These are phyloP conservation scores for Globisporangium cylindrosporum DNA, from an alignment of 352 stramenopile species.

Conservation along the genomic window DNA sequence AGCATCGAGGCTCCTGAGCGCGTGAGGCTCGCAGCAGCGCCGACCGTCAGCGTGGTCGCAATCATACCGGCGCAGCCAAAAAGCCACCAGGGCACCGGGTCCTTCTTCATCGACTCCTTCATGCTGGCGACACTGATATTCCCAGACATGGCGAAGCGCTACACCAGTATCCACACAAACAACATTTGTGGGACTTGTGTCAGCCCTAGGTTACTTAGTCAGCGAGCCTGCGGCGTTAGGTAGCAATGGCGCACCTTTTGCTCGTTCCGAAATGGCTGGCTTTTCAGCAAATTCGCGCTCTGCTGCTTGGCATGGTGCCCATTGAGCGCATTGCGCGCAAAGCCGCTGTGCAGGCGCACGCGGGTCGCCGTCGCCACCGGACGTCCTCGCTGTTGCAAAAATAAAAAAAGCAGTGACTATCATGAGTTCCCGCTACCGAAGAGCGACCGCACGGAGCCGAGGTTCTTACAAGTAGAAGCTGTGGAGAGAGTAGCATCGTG, in stretches of 20 bases:
- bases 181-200: neutral
- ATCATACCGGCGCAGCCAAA: slow-evolving; percentile 90
- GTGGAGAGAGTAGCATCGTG: slow-evolving; percentile 4
- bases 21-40: slow-evolving; percentile 94
- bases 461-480: slow-evolving; percentile 4
- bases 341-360: slow-evolving; percentile 2
- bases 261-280: slow-evolving; percentile 8
- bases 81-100: slow-evolving; percentile 89
- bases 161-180: neutral
- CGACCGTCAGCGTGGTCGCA: slow-evolving; percentile 95
- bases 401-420: too few relatives aligned
- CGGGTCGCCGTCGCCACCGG: neutral
- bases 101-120: slow-evolving; percentile 33
- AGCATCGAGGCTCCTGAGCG: slow-evolving; percentile 93
- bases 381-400: slow-evolving; percentile 7
- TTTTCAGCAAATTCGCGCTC: neutral
- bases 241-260: slow-evolving; percentile 2
- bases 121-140: slow-evolving; percentile 12
- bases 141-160: slow-evolving; percentile 16
- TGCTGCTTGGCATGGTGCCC: neutral
- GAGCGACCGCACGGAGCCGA: neutral
- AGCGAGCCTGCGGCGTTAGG: neutral
- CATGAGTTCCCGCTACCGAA: too few relatives aligned
- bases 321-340: slow-evolving; percentile 1
- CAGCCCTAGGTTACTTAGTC: neutral